Percentiles rank a stretch among this genome's conserved stretches.
phyloP scores from a whole-genome alignment of 352 stramenopile genomes.

The Globisporangium solare region DNA sequence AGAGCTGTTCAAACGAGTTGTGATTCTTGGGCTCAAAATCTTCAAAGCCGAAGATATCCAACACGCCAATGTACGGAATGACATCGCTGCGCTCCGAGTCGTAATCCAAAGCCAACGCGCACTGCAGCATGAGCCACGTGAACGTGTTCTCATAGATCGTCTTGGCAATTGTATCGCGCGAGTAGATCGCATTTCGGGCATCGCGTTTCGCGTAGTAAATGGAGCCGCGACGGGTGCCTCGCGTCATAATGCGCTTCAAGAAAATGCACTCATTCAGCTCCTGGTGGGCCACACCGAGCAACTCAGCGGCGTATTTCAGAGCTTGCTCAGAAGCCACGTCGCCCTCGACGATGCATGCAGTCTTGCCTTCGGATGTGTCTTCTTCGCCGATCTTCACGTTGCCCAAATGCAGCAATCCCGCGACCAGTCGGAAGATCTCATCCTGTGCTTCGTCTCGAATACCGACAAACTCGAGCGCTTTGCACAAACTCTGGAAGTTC shows the following conservation, averaged over 20 bases:
- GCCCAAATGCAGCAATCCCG: conserved; percentile 70
- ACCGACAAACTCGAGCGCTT: conserved; percentile 65
- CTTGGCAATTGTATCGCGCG: conserved; percentile 86
- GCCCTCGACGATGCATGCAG: conserved; percentile 44
- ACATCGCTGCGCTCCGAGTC: conserved; percentile 77
- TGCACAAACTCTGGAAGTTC: conserved; percentile 65
- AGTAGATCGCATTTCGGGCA: conserved; percentile 65
- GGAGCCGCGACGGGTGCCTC: conserved; percentile 61
- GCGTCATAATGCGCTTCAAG: conserved; percentile 77
- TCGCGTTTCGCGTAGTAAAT: conserved; percentile 75
- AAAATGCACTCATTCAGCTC: conserved; percentile 74
- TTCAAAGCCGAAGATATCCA: conserved; percentile 93
- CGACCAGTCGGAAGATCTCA: conserved; percentile 73
- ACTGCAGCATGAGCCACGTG: conserved; percentile 86
- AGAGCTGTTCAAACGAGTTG: conserved; percentile 90
- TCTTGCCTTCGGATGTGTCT: conserved; percentile 71
- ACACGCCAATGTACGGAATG: conserved; percentile 85
- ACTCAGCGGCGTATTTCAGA: conserved; percentile 40
- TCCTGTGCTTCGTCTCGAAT: conserved; percentile 58
- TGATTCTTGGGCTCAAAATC: conserved; percentile 85
- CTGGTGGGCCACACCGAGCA: conserved; percentile 62
- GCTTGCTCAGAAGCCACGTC: conserved; percentile 45
- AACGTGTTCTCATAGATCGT: conserved; percentile 89
- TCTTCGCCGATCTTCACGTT: conserved; percentile 73
- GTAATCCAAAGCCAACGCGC: conserved; percentile 71